Conservation (phyloP, 1,139 yeast species). For the Pichia sp. region DNA sequence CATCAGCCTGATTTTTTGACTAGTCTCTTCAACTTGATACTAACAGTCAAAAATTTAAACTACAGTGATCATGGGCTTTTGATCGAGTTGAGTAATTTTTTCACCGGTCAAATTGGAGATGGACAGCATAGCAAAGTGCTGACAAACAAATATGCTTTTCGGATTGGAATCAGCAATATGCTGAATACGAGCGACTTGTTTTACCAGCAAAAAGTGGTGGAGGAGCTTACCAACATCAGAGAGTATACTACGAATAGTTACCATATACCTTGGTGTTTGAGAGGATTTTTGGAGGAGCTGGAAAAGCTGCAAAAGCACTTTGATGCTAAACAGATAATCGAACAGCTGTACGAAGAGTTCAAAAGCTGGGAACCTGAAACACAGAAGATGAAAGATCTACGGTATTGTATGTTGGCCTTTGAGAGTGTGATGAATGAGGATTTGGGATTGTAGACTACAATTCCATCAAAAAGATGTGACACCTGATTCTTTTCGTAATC, state of each 20-base stretch:
- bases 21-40: conserved; percentile 43
- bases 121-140: conserved; percentile 51
- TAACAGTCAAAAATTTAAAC: conserved; percentile 48
- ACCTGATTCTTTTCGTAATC: too few species aligned
- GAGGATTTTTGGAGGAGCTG: conserved; percentile 51
- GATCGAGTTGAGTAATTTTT: conserved; percentile 46
- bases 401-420: conserved; percentile 33
- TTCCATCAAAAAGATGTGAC: too few species aligned
- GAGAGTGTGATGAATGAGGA: conserved; percentile 17
- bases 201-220: conserved; percentile 36
- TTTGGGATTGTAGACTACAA: conserved; percentile 5
- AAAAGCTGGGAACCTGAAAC: conserved; percentile 40
- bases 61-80: conserved; percentile 49
- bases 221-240: conserved; percentile 42
- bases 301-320: conserved; percentile 45
- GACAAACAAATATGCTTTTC: conserved; percentile 50
- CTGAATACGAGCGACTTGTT: conserved; percentile 50
- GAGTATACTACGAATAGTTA: conserved; percentile 50
- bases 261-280: conserved; percentile 55
- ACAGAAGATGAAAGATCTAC: conserved; percentile 40
- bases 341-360: conserved; percentile 36
- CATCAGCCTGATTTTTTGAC: conserved; percentile 46
- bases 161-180: conserved; percentile 45
- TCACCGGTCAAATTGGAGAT: conserved; percentile 47
- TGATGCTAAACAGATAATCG: conserved; percentile 32